Conservation (phyloP, 2,329 filamentous ascomycete species). For the Neonectria punicea region DNA sequence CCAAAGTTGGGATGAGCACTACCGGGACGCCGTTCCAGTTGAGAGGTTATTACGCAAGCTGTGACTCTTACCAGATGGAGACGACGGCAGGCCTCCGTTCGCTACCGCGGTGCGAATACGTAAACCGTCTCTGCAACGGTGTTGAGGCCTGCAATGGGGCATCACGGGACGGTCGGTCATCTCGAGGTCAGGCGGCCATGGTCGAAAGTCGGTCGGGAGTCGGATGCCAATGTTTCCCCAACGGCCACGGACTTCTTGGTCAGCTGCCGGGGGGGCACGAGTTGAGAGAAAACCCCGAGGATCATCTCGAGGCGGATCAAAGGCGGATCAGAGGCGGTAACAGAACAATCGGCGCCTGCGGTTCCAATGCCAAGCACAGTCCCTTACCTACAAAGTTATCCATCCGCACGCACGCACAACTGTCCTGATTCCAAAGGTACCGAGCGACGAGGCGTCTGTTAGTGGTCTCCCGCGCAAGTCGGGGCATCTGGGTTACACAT, state of each 20-base stretch:
- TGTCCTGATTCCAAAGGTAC: conserved; percentile 7
- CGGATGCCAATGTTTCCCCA: conserved; percentile 15
- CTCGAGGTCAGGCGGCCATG: background rate
- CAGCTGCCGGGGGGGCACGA: background rate
- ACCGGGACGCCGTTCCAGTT: background rate
- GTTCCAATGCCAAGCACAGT: background rate
- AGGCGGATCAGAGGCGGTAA: background rate
- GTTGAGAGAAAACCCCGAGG: background rate
- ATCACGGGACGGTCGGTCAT: background rate
- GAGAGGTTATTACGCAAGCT: conserved; percentile 36
- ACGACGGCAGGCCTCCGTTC: conserved; percentile 2
- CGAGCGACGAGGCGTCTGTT: conserved; percentile 12
- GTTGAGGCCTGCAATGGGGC: conserved; percentile 13
- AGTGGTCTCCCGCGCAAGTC: conserved; percentile 1
- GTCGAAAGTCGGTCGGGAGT: background rate
- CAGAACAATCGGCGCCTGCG: background rate
- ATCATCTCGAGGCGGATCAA: background rate
- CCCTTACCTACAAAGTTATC: background rate
- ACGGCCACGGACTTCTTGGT: conserved; percentile 15
- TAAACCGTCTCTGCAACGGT: background rate
- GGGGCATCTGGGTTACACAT: conserved; percentile 13
- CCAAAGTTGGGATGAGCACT: conserved; percentile 11
- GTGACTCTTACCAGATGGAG: conserved; percentile 30
- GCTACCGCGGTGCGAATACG: background rate
- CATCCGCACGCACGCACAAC: background rate